Evolutionary conservation across 1,284 basidiomycete genomes (phyloP).

Genomic region (Ustilago lituana): DNA sequence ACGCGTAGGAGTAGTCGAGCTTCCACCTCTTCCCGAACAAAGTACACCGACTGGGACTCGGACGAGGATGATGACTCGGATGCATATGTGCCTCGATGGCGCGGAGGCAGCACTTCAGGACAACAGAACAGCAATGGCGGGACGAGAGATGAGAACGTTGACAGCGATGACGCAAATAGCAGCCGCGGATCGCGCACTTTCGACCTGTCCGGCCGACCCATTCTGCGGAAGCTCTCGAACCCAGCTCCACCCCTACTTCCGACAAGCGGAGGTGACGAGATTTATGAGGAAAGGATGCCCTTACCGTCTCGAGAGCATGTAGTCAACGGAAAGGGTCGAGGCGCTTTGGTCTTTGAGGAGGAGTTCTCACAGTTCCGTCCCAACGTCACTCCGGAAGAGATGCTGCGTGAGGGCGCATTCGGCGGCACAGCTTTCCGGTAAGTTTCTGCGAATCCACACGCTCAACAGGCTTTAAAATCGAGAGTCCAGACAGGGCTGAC

Average conservation of each 20-base stretch:
- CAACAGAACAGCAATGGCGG: neutral
- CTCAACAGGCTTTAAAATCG: no score
- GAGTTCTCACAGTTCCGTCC: conserved; percentile 68
- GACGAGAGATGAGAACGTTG: conserved; percentile 12
- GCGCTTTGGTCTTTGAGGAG: conserved; percentile 68
- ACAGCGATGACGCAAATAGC: conserved; percentile 23
- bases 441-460: conserved; percentile 7
- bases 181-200: conserved; percentile 36
- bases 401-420: conserved; percentile 69
- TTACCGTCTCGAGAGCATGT: conserved; percentile 27
- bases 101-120: conserved; percentile 15
- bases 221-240: conserved; percentile 47
- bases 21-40: conserved; percentile 23
- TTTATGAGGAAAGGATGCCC: conserved; percentile 29
- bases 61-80: conserved; percentile 43
- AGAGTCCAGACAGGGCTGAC: no score
- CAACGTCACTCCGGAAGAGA: conserved; percentile 70
- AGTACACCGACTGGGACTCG: conserved; percentile 46
- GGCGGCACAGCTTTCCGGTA: conserved; percentile 69
- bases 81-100: conserved; percentile 41
- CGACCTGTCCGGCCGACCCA: conserved; percentile 30
- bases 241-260: conserved; percentile 34
- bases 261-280: conserved; percentile 22
- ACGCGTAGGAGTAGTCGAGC: conserved; percentile 40
- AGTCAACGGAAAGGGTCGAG: conserved; percentile 46